A percentile compares a stretch with the other conserved stretches of the same genome.
Conservation (phyloP, 768 basidiomycete species). For the Russula brevipes region DNA sequence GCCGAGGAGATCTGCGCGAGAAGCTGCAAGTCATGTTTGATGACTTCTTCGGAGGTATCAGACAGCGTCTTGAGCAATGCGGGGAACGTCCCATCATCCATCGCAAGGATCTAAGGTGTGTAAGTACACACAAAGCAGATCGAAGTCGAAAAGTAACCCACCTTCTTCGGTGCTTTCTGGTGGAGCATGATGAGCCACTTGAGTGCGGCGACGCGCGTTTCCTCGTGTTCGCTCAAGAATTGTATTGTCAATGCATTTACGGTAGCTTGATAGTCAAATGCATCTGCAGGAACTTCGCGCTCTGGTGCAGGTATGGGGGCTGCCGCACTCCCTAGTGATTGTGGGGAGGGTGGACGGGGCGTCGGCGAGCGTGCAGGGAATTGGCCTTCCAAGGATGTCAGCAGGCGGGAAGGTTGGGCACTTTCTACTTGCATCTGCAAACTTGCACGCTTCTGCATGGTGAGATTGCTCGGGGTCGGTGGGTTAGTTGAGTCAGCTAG, state of each 20-base stretch:
- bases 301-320: slow-evolving; percentile 33
- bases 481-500: slow-evolving; percentile 32
- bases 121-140: not conserved
- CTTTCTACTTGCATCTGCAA: slow-evolving; percentile 4
- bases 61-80: slow-evolving; percentile 92
- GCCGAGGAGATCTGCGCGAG: slow-evolving; percentile 95
- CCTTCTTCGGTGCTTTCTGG: slow-evolving; percentile 95
- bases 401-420: slow-evolving; percentile 1
- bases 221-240: slow-evolving; percentile 94
- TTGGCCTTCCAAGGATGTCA: slow-evolving; percentile 13
- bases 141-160: slow-evolving; percentile 28
- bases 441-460: slow-evolving; percentile 26
- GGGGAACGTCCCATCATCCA: slow-evolving; percentile 97
- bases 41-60: slow-evolving; percentile 95
- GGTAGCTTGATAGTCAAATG: slow-evolving; percentile 87
- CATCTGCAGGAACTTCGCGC: slow-evolving; percentile 47
- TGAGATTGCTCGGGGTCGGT: slow-evolving; percentile 23
- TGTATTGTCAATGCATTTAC: slow-evolving; percentile 91
- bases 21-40: slow-evolving; percentile 93
- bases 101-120: slow-evolving; percentile 69
- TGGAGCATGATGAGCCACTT: slow-evolving; percentile 99
- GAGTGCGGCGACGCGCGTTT: slow-evolving; percentile 90
- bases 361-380: slow-evolving; percentile 29
- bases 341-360: slow-evolving; percentile 29
- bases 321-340: slow-evolving; percentile 23